These are phyloP conservation scores for Lipomyces yamanashiensis DNA, from an alignment of 805 yeast genomes.

Conservation along the genomic window DNA sequence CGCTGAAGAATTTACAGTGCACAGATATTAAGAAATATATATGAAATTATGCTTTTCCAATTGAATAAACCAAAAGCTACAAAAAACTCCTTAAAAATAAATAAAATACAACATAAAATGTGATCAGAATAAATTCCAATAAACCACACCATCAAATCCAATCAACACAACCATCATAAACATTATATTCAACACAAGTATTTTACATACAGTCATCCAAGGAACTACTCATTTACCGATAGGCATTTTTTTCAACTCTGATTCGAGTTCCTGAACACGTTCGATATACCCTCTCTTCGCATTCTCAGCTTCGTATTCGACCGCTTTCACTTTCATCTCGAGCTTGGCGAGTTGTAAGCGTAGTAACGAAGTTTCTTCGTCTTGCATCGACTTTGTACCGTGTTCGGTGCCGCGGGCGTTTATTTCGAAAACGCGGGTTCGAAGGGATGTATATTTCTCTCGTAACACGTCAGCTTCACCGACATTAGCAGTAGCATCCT, in stretches of 20 bases:
- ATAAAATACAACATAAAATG: too few species aligned
- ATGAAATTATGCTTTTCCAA: too few species aligned
- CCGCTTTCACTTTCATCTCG: conserved; percentile 20
- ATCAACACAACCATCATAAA: neutral
- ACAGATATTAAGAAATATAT: too few species aligned
- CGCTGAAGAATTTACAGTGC: too few species aligned
- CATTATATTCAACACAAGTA: neutral
- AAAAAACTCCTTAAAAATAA: too few species aligned
- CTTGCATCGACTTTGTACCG: conserved; percentile 9
- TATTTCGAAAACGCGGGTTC: conserved; percentile 13
- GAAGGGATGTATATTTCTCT: conserved; percentile 11
- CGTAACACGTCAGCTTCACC: conserved; percentile 22
- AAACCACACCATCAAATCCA: neutral
- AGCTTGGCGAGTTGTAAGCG: conserved; percentile 28
- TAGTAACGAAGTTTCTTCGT: conserved; percentile 29
- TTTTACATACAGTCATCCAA: neutral
- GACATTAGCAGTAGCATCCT: conserved; percentile 24
- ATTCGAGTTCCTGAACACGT: conserved; percentile 13
- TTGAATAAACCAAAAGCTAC: too few species aligned
- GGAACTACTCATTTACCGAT: neutral
- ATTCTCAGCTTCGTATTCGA: conserved; percentile 15
- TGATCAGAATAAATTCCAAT: too few species aligned
- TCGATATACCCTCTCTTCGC: conserved; percentile 5
- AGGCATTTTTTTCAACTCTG: conserved; percentile 5
- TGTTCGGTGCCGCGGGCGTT: conserved; percentile 9